These are phyloP conservation scores for Pezicula carpinea DNA, from an alignment of 2,329 filamentous ascomycete genomes.

Conservation along the genomic window DNA sequence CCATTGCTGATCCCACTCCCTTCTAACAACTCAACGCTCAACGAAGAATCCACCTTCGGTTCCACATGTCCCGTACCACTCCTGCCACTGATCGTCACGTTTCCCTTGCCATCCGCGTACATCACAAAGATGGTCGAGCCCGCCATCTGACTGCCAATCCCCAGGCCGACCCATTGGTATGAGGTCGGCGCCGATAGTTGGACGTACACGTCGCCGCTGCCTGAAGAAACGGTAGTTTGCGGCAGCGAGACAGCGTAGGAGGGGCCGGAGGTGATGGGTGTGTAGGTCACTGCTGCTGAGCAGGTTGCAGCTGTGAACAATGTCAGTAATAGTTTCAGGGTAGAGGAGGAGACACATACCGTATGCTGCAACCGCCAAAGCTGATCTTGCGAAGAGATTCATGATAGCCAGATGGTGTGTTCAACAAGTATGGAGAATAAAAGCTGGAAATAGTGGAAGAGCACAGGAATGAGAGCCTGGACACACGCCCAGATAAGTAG, in stretches of 20 bases:
- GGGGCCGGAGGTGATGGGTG: conserved; percentile 14
- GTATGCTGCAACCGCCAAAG: not conserved
- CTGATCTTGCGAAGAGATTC: not conserved
- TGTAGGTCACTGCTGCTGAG: not conserved
- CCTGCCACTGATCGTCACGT: conserved; percentile 52
- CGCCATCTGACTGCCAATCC: conserved; percentile 50
- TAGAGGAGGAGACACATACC: not conserved
- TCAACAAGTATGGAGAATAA: no score
- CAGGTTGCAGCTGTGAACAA: not conserved
- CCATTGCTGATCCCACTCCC: conserved; percentile 49
- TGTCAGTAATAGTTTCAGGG: no score
- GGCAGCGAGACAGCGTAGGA: conserved; percentile 47
- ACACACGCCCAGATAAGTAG: no score
- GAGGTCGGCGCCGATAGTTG: conserved; percentile 48
- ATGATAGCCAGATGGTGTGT: not conserved
- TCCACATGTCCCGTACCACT: conserved; percentile 35
- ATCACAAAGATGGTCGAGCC: conserved; percentile 55
- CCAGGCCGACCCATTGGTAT: conserved; percentile 52
- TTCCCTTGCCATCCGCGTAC: conserved; percentile 46
- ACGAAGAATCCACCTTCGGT: conserved; percentile 38
- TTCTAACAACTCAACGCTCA: conserved; percentile 43
- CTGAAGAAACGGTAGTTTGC: conserved; percentile 41
- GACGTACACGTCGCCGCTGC: conserved; percentile 51
- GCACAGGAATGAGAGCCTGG: no score
- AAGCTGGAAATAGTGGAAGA: no score